A percentile compares a stretch with the other conserved stretches of the same genome.
Evolutionary conservation across 2,329 filamentous ascomycete genomes (phyloP).

Genomic region (Nemania sp.): DNA sequence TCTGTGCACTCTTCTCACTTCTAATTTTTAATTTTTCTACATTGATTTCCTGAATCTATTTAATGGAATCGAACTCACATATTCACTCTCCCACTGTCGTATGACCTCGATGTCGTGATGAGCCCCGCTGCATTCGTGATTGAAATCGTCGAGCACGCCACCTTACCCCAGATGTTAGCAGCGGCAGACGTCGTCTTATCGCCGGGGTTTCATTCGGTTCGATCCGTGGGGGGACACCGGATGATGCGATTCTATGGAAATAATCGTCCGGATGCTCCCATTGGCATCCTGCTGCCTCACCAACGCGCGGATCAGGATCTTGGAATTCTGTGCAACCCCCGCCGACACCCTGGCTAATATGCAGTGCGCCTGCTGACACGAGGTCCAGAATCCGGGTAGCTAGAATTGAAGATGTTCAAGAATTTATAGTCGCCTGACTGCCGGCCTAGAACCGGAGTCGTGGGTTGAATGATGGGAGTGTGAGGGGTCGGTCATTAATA

Average conservation of each 20-base stretch:
- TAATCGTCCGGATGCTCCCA: background rate
- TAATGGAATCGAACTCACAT: too few relatives aligned
- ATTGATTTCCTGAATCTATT: too few relatives aligned
- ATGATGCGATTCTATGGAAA: conserved; percentile 28
- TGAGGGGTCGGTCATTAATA: background rate
- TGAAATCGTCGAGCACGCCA: background rate
- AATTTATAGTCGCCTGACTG: too few relatives aligned
- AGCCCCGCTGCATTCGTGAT: background rate
- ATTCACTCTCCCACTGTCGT: too few relatives aligned
- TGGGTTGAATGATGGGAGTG: background rate
- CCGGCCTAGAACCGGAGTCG: too few relatives aligned
- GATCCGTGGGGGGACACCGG: conserved; percentile 12
- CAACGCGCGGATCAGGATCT: background rate
- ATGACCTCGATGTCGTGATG: background rate
- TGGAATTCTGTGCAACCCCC: background rate
- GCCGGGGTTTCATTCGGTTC: conserved; percentile 10
- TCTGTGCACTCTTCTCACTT: too few relatives aligned
- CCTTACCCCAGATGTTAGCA: background rate
- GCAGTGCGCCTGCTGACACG: background rate
- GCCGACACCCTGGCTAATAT: background rate
- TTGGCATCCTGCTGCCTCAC: background rate
- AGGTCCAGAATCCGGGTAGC: too few relatives aligned
- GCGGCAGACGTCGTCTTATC: conserved; percentile 5
- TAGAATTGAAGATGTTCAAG: too few relatives aligned
- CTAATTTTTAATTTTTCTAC: too few relatives aligned